Base-by-base conservation (phyloP, 768 basidiomycete genomes). In the Boletus subcaerulescens region DNA sequence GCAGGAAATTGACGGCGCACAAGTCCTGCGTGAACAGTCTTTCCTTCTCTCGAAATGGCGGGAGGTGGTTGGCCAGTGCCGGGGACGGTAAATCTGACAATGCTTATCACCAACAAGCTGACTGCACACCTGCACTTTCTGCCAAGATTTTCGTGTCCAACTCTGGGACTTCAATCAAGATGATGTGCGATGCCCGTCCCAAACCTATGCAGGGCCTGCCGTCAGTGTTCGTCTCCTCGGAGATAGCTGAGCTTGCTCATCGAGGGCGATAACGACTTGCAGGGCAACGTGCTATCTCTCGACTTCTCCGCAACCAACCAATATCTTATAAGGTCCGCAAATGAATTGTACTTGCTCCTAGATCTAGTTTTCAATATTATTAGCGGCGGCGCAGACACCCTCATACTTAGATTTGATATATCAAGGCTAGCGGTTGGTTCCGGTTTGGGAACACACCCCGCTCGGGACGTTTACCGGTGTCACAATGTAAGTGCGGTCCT, bases 271-370 rank as follows among this genome's bases (percentile, higher is more conserved):
- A 63, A 56, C 58, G 41, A 53, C 50, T 39, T 48, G 11, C 58
- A 91, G 89, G 78, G 77, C 40, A 90, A 89, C 60, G 79, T 91
- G 35, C 83, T 92, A 66, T 78, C 81, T 17, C 72, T 91, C 31
- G 80, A 80, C 45, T 90, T 91, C 71, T 89, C 89, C 7, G 78
- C 84, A 0, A 76, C 77, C 20, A 87, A 86, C 61, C 78, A 77
- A 48, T 84, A 77, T 63, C 65, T 91, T 40, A 81, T 80, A 65
- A 83, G 83, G 89, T 89, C 56, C 66, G 87, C 74, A 31, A 43
- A 22, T 45, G 60, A 59, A 31, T 52, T 48, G 18, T 59, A 53
- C 64, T 59, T 33, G 48, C 50, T 40, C 47, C 39, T 53, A 56
- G 53, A 52, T 50, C 50, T 6, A 5, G 49, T 45, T 50, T 36